Conservation (phyloP, 2,329 filamentous ascomycete genomes). For the Fusarium nelsonii region DNA sequence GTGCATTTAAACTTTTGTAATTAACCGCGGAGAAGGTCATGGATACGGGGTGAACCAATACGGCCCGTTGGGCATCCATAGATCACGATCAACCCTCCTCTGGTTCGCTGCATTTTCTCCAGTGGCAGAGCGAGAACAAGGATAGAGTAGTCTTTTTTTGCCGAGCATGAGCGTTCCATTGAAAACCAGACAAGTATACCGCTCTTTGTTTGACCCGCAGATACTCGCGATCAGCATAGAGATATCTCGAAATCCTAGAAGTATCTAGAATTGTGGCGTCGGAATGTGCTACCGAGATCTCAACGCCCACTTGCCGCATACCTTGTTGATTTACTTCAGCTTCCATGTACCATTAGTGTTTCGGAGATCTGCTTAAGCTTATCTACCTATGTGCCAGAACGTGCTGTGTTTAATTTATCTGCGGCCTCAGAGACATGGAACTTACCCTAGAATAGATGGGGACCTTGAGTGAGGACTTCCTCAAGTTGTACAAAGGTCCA, state of each 20-base stretch:
- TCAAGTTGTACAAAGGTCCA: background rate
- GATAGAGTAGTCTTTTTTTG: conserved; percentile 7
- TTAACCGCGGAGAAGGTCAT: background rate
- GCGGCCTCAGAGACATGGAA: background rate
- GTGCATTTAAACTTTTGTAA: conserved; percentile 20
- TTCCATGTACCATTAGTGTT: conserved; percentile 22
- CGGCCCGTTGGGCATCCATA: conserved; percentile 29
- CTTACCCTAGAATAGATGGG: conserved; percentile 24
- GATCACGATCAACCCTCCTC: conserved; percentile 2
- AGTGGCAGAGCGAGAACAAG: conserved; percentile 15
- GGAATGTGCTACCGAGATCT: conserved; percentile 28
- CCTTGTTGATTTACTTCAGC: conserved; percentile 30
- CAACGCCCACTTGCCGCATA: conserved; percentile 27
- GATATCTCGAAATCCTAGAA: conserved; percentile 21
- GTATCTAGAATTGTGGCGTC: conserved; percentile 34
- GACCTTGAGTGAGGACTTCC: background rate
- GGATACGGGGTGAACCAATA: background rate
- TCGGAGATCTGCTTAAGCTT: conserved; percentile 25
- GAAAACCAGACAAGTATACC: conserved; percentile 19
- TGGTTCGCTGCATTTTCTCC: conserved; percentile 18
- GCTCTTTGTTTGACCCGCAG: conserved; percentile 33
- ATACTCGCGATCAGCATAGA: conserved; percentile 11
- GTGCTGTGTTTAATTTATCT: background rate
- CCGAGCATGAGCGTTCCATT: conserved; percentile 12
- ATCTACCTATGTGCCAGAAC: background rate